A percentile compares a stretch with the other conserved stretches of the same genome.
These are phyloP conservation scores for Trametes coccinea DNA, from an alignment of 768 basidiomycete species.

Conservation along the genomic window DNA sequence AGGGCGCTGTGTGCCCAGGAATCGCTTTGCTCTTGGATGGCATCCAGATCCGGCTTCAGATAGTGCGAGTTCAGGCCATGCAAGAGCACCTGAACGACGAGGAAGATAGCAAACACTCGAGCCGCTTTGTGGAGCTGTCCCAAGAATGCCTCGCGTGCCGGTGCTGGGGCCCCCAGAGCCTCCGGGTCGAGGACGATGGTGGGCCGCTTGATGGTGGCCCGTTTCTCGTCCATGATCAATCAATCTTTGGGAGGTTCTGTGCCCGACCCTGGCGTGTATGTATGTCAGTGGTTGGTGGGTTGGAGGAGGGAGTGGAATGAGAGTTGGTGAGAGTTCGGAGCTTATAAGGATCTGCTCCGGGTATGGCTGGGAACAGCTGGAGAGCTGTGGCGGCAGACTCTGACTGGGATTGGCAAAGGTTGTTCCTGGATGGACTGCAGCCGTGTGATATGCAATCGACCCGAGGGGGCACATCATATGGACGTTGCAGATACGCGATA, in stretches of 20 bases:
- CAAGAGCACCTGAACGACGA: neutral
- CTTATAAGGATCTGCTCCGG: too few species aligned
- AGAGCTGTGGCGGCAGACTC: too few species aligned
- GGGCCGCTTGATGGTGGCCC: neutral
- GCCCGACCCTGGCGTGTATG: neutral
- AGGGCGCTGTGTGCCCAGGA: slow-evolving; percentile 13
- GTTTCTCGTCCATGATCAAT: slow-evolving; percentile 2
- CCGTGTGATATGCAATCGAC: neutral
- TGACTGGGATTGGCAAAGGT: too few species aligned
- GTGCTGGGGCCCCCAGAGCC: neutral
- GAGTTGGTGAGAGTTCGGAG: too few species aligned
- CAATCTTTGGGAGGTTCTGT: neutral
- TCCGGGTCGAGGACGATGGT: slow-evolving; percentile 11
- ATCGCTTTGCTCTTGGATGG: neutral
- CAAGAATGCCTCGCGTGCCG: neutral
- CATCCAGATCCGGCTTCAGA: neutral
- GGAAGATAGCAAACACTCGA: neutral
- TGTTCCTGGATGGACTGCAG: neutral
- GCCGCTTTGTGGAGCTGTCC: neutral
- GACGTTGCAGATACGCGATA: neutral
- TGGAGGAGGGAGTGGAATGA: too few species aligned
- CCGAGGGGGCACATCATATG: too few species aligned
- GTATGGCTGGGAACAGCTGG: too few species aligned
- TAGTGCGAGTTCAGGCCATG: neutral
- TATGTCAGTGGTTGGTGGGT: too few species aligned